A percentile compares a stretch with the other conserved stretches of the same genome.
These are phyloP conservation scores for Tolypocladium amazonense DNA, from an alignment of 2,329 filamentous ascomycete genomes.

Conservation along the genomic window DNA sequence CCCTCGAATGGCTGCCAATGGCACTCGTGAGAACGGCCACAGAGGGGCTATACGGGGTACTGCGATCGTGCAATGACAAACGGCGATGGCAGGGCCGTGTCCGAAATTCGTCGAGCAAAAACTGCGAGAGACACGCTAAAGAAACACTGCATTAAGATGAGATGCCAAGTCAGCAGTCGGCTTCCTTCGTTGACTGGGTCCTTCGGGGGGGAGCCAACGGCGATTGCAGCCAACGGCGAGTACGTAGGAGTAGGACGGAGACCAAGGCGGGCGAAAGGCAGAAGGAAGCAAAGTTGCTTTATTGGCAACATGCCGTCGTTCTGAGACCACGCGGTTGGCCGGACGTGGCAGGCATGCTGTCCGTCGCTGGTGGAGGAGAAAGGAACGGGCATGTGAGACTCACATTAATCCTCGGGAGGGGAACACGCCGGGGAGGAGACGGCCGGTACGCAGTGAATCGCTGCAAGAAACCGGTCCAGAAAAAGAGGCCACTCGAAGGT, in stretches of 20 bases:
- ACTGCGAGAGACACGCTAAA: constrained; percentile 5
- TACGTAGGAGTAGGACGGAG: neutral
- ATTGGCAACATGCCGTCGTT: constrained; percentile 1
- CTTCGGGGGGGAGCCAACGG: neutral
- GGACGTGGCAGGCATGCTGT: constrained; percentile 16
- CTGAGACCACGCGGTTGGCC: constrained; percentile 15
- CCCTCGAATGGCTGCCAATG: neutral
- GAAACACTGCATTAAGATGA: constrained; percentile 15
- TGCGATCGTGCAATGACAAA: constrained; percentile 2
- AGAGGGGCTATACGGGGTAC: constrained; percentile 2
- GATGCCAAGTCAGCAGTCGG: neutral
- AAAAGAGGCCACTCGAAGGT: neutral
- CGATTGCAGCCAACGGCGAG: neutral
- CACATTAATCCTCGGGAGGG: constrained; percentile 23
- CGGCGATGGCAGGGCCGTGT: neutral
- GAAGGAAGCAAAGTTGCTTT: neutral
- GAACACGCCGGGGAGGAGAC: constrained; percentile 1
- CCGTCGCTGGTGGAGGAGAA: constrained; percentile 16
- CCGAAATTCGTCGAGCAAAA: neutral
- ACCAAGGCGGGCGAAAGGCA: constrained; percentile 3
- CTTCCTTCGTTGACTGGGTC: neutral
- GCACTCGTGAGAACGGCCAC: neutral
- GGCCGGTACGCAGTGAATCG: neutral
- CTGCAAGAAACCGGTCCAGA: neutral
- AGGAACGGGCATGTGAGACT: constrained; percentile 15